phyloP scores from a whole-genome alignment of 805 yeast species.

The Blastobotrys mokoenaii region DNA sequence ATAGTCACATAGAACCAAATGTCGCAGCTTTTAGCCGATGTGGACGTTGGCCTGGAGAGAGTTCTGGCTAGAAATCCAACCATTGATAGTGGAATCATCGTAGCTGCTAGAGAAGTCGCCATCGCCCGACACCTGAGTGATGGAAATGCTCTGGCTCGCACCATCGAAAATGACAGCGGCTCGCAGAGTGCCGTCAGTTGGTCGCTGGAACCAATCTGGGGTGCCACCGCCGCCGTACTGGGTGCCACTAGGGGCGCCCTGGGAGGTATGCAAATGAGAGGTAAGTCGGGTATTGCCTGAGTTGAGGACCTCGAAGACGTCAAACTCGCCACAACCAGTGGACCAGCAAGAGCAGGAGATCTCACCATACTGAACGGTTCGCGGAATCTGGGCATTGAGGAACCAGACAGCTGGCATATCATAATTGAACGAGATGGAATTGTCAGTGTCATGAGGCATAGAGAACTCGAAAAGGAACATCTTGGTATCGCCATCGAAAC shows the following conservation, averaged over 20 bases:
- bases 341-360: constrained; percentile 89
- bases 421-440: constrained; percentile 41
- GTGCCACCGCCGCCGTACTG: constrained; percentile 68
- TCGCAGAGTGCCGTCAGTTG: constrained; percentile 65
- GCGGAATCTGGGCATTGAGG: constrained; percentile 90
- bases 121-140: constrained; percentile 2
- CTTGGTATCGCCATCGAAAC: constrained; percentile 78
- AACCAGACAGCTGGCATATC: constrained; percentile 99
- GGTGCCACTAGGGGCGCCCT: constrained; percentile 45
- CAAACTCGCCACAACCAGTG: constrained; percentile 97
- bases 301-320: constrained; percentile 80
- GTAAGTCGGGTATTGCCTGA: constrained; percentile 63
- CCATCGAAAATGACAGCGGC: constrained; percentile 79
- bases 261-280: constrained; percentile 71
- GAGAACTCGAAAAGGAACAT: constrained; percentile 87
- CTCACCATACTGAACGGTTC: constrained; percentile 89
- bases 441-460: constrained; percentile 52
- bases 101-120: constrained; percentile 2
- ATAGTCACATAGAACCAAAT: not conserved
- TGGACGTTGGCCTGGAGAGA: not conserved
- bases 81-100: constrained; percentile 1
- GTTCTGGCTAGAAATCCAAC: not conserved
- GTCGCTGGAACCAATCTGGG: constrained; percentile 81
- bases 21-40: not conserved
- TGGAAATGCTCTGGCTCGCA: constrained; percentile 13